Conservation (phyloP, 129 eudicot species). For the Escallonia herrerae region DNA sequence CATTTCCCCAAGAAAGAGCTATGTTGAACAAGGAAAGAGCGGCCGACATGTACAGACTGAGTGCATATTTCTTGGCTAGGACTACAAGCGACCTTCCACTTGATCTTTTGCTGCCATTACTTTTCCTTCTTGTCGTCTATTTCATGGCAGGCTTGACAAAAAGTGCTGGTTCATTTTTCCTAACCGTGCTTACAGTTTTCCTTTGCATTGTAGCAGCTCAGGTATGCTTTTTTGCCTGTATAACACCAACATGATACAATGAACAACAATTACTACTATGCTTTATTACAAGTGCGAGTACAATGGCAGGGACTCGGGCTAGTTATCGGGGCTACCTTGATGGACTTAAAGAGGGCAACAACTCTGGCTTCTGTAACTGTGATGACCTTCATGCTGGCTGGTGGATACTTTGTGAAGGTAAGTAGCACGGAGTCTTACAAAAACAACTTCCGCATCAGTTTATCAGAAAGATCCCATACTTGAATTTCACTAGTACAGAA, state of each 20-base stretch:
- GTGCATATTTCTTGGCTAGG: constrained; percentile 92
- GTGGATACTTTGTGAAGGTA: constrained; percentile 90
- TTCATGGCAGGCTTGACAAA: constrained; percentile 90
- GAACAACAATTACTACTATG: neutral
- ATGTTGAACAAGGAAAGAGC: constrained; percentile 90
- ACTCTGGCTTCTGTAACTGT: constrained; percentile 86
- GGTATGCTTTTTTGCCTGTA: constrained; percentile 28
- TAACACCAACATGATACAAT: constrained; percentile 1
- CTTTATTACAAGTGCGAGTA: constrained; percentile 6
- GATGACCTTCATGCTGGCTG: constrained; percentile 96
- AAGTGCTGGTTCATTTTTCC: constrained; percentile 54
- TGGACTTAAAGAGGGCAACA: constrained; percentile 83
- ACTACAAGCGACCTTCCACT: constrained; percentile 92
- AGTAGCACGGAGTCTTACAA: neutral
- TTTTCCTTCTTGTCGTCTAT: constrained; percentile 75
- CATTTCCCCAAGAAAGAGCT: constrained; percentile 97
- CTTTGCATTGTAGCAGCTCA: constrained; percentile 95
- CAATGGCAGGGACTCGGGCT: constrained; percentile 75
- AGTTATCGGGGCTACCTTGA: constrained; percentile 78
- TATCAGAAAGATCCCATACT: too few species aligned
- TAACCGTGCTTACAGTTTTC: constrained; percentile 69
- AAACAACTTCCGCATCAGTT: too few species aligned
- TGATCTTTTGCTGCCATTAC: constrained; percentile 79
- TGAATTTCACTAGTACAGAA: too few species aligned
- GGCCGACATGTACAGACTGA: constrained; percentile 92